Percentiles rank a stretch among this genome's conserved stretches.
phyloP scores from a whole-genome alignment of 257 asterid species.

The Asclepias syriaca region DNA sequence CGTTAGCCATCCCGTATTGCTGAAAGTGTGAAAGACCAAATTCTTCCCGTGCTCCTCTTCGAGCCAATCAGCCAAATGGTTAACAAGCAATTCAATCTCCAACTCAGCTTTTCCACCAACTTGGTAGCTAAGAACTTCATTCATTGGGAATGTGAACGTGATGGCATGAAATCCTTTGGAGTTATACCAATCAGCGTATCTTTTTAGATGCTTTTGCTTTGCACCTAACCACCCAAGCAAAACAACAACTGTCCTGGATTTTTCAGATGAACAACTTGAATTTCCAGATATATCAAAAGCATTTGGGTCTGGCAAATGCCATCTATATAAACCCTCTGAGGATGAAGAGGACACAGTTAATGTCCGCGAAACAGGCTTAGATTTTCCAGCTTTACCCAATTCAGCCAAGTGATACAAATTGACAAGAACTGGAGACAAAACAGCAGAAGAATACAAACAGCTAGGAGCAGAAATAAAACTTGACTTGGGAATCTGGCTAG shows the following conservation, averaged over 20 bases:
- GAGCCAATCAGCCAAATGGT: constrained; percentile 88
- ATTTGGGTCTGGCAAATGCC: constrained; percentile 85
- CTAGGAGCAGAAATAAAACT: constrained; percentile 19
- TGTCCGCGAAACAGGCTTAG: constrained; percentile 43
- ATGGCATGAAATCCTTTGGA: constrained; percentile 85
- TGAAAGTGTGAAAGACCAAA: constrained; percentile 85
- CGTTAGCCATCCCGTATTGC: constrained; percentile 95
- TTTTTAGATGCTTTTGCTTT: constrained; percentile 78
- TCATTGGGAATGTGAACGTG: constrained; percentile 88
- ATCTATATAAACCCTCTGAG: constrained; percentile 56
- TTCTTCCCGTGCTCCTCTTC: constrained; percentile 82
- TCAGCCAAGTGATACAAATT: constrained; percentile 49
- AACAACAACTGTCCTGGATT: constrained; percentile 81
- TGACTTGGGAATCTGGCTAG: constrained; percentile 27
- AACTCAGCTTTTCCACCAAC: constrained; percentile 91
- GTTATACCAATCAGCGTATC: constrained; percentile 86
- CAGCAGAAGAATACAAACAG: constrained; percentile 25
- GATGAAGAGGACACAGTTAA: constrained; percentile 35
- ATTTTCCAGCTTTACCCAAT: constrained; percentile 55
- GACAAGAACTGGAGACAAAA: constrained; percentile 41
- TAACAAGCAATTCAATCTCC: constrained; percentile 63
- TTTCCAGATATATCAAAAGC: constrained; percentile 35
- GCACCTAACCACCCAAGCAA: constrained; percentile 97
- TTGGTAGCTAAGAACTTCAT: constrained; percentile 72
- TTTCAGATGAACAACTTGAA: constrained; percentile 42